Conservation (phyloP, 306 rosid species). For the Cucumis hystrix region DNA sequence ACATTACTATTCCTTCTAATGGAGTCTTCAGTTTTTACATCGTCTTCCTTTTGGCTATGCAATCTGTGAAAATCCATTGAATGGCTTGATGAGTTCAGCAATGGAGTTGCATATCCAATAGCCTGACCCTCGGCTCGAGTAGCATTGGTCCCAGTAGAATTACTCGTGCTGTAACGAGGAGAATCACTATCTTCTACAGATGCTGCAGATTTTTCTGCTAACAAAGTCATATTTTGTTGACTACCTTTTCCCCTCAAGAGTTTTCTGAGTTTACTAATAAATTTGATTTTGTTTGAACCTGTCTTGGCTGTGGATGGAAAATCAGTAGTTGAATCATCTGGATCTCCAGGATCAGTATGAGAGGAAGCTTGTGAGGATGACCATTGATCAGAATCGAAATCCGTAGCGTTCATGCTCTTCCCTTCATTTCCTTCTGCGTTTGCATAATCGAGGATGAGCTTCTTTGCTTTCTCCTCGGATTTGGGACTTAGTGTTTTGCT, state of each 20-base stretch:
- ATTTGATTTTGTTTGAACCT: conserved; percentile 24
- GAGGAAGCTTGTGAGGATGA: conserved; percentile 56
- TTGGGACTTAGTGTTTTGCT: conserved; percentile 61
- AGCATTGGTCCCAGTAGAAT: conserved; percentile 16
- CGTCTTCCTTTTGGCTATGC: conserved; percentile 24
- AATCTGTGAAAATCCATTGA: conserved; percentile 28
- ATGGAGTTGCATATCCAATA: conserved; percentile 21
- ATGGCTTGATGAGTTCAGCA: conserved; percentile 13
- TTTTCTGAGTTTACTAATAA: conserved; percentile 49
- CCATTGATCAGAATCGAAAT: conserved; percentile 60
- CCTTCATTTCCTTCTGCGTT: conserved; percentile 28
- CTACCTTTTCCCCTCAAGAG: conserved; percentile 40
- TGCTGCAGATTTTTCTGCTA: conserved; percentile 24
- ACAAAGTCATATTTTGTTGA: conserved; percentile 11
- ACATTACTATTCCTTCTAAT: conserved; percentile 10
- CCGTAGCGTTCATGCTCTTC: conserved; percentile 24
- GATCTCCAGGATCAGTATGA: conserved; percentile 38
- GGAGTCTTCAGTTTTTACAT: conserved; percentile 9
- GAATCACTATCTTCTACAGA: conserved; percentile 22
- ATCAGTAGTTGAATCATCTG: conserved; percentile 38
- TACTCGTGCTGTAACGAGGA: conserved; percentile 17
- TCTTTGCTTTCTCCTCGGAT: conserved; percentile 82
- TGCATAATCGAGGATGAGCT: conserved; percentile 77
- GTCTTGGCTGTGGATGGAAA: conserved; percentile 25
- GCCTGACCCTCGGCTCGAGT: conserved; percentile 16